A percentile compares a stretch with the other conserved stretches of the same genome.
These are phyloP conservation scores for Fusarium tupiense DNA, from an alignment of 2,329 filamentous ascomycete genomes.

Conservation along the genomic window DNA sequence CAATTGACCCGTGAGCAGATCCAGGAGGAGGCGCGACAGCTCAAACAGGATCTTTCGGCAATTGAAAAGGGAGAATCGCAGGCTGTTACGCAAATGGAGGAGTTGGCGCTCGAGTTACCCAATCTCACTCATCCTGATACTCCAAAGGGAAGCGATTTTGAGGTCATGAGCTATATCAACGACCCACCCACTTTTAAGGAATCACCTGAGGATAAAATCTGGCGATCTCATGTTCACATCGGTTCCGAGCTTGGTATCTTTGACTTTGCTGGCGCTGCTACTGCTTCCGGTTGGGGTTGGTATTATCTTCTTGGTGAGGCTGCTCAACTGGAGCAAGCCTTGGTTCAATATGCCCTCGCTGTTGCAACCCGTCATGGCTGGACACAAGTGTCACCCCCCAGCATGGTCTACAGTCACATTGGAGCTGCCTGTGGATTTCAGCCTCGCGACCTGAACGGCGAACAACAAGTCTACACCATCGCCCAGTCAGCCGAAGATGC, in stretches of 20 bases:
- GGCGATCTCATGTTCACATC: conserved; percentile 85
- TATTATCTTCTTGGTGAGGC: conserved; percentile 95
- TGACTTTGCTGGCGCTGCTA: conserved; percentile 84
- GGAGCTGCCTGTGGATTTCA: conserved; percentile 93
- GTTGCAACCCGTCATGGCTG: conserved; percentile 80
- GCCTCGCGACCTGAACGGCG: conserved; percentile 87
- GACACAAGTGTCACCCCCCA: conserved; percentile 84
- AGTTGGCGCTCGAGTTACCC: conserved; percentile 80
- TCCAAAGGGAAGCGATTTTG: conserved; percentile 73
- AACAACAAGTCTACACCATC: conserved; percentile 90
- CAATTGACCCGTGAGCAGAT: conserved; percentile 60
- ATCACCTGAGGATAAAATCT: conserved; percentile 51
- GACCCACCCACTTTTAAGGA: conserved; percentile 62
- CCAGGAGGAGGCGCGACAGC: conserved; percentile 68
- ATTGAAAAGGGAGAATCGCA: conserved; percentile 71
- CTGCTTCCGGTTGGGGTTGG: conserved; percentile 95
- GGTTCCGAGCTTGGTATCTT: conserved; percentile 87
- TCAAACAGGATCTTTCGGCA: conserved; percentile 70
- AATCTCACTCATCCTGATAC: conserved; percentile 85
- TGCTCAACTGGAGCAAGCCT: conserved; percentile 91
- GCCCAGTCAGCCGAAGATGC: conserved; percentile 72
- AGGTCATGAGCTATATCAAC: conserved; percentile 82
- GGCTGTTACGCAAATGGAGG: conserved; percentile 73
- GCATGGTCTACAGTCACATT: conserved; percentile 91
- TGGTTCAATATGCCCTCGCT: conserved; percentile 85